These are phyloP conservation scores for Fusarium nanum DNA, from an alignment of 2,329 filamentous ascomycete genomes.

Conservation along the genomic window DNA sequence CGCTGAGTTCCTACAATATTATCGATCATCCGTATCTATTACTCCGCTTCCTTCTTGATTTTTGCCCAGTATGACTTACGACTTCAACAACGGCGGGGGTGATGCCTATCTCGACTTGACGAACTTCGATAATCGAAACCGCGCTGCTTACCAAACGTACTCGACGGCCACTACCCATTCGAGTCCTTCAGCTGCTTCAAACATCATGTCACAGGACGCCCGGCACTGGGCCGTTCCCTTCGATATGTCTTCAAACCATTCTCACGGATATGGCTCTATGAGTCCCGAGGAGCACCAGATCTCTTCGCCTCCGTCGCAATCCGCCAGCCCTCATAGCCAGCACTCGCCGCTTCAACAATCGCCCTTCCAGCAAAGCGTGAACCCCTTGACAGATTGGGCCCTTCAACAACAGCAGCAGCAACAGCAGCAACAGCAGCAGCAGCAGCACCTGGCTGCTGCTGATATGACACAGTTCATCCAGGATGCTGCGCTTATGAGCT, in stretches of 20 bases:
- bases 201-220: conserved; percentile 52
- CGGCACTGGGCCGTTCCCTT: conserved; percentile 64
- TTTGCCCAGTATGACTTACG: conserved; percentile 64
- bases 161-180: conserved; percentile 48
- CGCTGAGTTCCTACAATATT: conserved; percentile 53
- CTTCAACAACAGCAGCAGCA: conserved; percentile 63
- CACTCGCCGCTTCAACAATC: conserved; percentile 64
- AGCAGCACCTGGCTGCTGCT: conserved; percentile 54
- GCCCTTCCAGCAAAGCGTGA: conserved; percentile 63
- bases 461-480: conserved; percentile 67
- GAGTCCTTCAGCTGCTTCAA: conserved; percentile 49
- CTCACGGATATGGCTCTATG: conserved; percentile 59
- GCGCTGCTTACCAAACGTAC: conserved; percentile 56
- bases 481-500: conserved; percentile 67
- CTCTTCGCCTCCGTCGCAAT: conserved; percentile 61
- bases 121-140: conserved; percentile 67
- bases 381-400: conserved; percentile 71
- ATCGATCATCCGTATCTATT: conserved; percentile 45
- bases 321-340: conserved; percentile 65
- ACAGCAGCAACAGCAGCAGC: conserved; percentile 42
- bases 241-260: conserved; percentile 61
- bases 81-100: conserved; percentile 68
- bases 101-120: conserved; percentile 71
- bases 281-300: conserved; percentile 62
- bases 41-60: conserved; percentile 50